Percentiles rank a stretch among this genome's conserved stretches.
Evolutionary conservation across 768 basidiomycete genomes (phyloP).

Genomic region (Galerina sulciceps): DNA sequence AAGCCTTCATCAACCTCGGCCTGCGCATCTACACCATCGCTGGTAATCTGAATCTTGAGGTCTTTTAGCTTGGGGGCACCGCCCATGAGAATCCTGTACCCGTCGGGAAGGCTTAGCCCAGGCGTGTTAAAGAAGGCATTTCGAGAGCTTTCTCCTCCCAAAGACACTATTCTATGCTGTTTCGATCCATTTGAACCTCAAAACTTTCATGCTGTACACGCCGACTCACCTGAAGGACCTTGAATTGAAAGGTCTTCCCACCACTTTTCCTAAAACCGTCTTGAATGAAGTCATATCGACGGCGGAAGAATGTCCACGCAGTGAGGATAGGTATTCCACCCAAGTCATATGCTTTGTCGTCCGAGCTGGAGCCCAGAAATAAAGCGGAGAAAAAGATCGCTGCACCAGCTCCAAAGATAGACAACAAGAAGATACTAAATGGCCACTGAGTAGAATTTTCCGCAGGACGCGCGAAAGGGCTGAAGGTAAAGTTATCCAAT

Average conservation of each 20-base stretch:
- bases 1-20: conserved; percentile 15
- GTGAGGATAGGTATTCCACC: conserved; percentile 30
- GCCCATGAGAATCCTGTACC: conserved; percentile 33
- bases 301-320: conserved; percentile 36
- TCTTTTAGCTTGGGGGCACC: conserved; percentile 26
- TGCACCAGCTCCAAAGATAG: not conserved
- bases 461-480: conserved; percentile 5
- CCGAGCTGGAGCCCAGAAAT: not conserved
- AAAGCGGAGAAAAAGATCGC: not conserved
- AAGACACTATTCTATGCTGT: not conserved
- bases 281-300: conserved; percentile 14
- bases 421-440: not conserved
- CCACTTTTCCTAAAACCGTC: not conserved
- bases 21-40: not conserved
- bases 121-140: conserved; percentile 27
- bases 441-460: not conserved
- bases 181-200: too few relatives aligned
- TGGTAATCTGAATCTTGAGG: conserved; percentile 11
- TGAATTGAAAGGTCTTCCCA: not conserved
- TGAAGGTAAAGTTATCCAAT: conserved; percentile 2
- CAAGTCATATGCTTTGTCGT: conserved; percentile 10
- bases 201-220: not conserved
- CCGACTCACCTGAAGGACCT: not conserved
- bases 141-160: not conserved
- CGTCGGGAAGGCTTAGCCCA: conserved; percentile 27